Evolutionary conservation across 2,329 filamentous ascomycete genomes (phyloP).

Genomic region (Macrophomina phaseolina): DNA sequence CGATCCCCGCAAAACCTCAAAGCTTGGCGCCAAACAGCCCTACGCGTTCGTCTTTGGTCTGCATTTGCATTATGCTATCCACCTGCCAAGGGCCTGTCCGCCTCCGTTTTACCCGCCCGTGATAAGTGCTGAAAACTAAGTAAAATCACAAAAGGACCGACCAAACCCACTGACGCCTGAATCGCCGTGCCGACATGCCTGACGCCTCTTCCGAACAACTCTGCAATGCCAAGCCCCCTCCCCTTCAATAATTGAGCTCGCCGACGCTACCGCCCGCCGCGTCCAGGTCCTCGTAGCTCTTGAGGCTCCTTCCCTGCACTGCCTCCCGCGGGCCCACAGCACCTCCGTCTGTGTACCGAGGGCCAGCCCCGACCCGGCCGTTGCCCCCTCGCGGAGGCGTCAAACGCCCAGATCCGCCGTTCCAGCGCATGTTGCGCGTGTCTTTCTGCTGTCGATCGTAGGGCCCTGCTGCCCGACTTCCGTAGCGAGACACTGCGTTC

Average conservation of each 20-base stretch:
- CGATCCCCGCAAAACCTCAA: conserved; percentile 20
- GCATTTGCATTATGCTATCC: conserved; percentile 9
- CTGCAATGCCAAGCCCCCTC: conserved; percentile 3
- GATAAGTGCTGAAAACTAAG: background rate
- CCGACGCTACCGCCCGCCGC: conserved; percentile 72
- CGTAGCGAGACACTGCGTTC: conserved; percentile 40
- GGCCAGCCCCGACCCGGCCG: conserved; percentile 51
- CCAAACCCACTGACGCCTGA: conserved; percentile 7
- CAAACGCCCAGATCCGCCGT: conserved; percentile 53
- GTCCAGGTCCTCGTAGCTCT: conserved; percentile 97
- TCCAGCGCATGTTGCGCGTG: conserved; percentile 54
- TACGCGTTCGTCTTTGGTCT: background rate
- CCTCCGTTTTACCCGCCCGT: conserved; percentile 11
- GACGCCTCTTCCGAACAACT: background rate
- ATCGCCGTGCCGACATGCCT: conserved; percentile 16
- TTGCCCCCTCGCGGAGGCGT: conserved; percentile 54
- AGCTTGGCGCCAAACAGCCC: conserved; percentile 15
- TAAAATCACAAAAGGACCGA: background rate
- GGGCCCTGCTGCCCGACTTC: conserved; percentile 44
- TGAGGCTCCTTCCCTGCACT: conserved; percentile 87
- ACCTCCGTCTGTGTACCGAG: conserved; percentile 77
- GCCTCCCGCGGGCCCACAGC: conserved; percentile 87
- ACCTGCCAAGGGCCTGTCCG: background rate
- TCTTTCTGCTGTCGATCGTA: conserved; percentile 49
- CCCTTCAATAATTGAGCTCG: conserved; percentile 82